Percentiles rank a stretch among this genome's conserved stretches.
phyloP scores from a whole-genome alignment of 768 basidiomycete species.

The Mrakia blollopis region DNA sequence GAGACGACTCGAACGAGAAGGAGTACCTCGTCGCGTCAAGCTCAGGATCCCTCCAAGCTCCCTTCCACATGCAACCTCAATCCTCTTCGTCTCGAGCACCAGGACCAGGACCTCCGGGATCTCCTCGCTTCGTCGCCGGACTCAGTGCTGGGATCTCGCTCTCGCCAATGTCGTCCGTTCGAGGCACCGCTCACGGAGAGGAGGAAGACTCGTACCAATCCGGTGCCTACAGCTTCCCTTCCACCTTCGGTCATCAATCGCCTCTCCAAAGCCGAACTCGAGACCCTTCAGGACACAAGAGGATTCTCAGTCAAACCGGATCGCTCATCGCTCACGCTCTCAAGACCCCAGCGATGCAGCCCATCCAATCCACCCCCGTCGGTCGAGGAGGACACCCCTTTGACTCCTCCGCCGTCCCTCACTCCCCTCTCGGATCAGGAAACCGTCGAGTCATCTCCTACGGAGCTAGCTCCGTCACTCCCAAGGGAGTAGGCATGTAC shows the following conservation, averaged over 20 bases:
- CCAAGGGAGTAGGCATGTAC: background rate
- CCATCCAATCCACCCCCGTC: slow-evolving; percentile 22
- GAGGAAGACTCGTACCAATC: slow-evolving; percentile 7
- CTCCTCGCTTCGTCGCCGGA: slow-evolving; percentile 10
- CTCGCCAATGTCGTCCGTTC: slow-evolving; percentile 33
- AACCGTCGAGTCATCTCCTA: background rate
- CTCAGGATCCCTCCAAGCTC: slow-evolving; percentile 20
- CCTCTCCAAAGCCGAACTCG: slow-evolving; percentile 20
- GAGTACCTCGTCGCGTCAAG: background rate
- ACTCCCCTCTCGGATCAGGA: slow-evolving; percentile 5
- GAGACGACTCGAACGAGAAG: background rate
- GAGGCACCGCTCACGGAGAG: slow-evolving; percentile 30
- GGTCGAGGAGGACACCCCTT: background rate
- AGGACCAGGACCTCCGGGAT: background rate
- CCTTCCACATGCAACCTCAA: slow-evolving; percentile 25
- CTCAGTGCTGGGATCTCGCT: slow-evolving; percentile 13
- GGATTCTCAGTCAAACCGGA: slow-evolving; percentile 19
- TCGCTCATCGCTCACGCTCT: slow-evolving; percentile 28
- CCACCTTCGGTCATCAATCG: background rate
- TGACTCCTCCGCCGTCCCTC: slow-evolving; percentile 6
- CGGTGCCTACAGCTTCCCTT: background rate
- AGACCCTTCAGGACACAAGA: slow-evolving; percentile 5
- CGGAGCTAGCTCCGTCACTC: slow-evolving; percentile 4
- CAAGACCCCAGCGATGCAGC: slow-evolving; percentile 31
- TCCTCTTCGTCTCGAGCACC: slow-evolving; percentile 2